Base-by-base conservation (phyloP, 345 rosid species). In the Gynandropsis gynandra region DNA sequence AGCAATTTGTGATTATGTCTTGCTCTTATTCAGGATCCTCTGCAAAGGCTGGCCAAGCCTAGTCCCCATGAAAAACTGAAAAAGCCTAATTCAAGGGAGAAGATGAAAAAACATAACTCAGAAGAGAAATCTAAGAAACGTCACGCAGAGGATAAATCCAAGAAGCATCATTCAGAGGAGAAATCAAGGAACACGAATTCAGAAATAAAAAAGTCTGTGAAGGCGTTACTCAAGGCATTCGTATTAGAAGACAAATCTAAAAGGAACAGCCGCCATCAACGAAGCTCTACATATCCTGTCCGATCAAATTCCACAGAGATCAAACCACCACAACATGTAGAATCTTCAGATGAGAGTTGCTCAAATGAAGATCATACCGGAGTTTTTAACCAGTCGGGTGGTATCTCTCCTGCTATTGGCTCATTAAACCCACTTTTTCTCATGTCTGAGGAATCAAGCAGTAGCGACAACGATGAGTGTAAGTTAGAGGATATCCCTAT, bases 211-310 rank as follows among this genome's bases (percentile, higher is more conserved):
- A 52, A 17, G 19, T 78, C 90, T 9, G 77, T 80, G 4, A 78
- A 52, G 59, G 73, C 87, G 34, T 59, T 79, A 66, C 37, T 82
- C 4, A 90, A 79, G 64, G 76, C 89, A 46, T 73, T 80, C 16
- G 56, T 80, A 15, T 14, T 41, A 2, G 89, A 82, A 10, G 96
- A 90, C 59, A 66, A 64, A 53, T 56, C 66, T 20, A 78, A 66
- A 62, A 75, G 42, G 75, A 87, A 77, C 64, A 72, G 77, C 20
- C 57, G 47, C 34, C 82, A 79, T 66, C 81, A 63, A 7, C 41
- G 88, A 19, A 76, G 68, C 67, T 65, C 66, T 9, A 75, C 80
- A 24, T 72, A 50, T 56, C 83, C 95, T n/a, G 60, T 40, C 10
- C 68, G 42, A 14, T 24, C 69, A 21, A 66, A 33, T 10, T 45